phyloP scores from a whole-genome alignment of 176 grass and related monocot species.

The Luzula sylvatica region DNA sequence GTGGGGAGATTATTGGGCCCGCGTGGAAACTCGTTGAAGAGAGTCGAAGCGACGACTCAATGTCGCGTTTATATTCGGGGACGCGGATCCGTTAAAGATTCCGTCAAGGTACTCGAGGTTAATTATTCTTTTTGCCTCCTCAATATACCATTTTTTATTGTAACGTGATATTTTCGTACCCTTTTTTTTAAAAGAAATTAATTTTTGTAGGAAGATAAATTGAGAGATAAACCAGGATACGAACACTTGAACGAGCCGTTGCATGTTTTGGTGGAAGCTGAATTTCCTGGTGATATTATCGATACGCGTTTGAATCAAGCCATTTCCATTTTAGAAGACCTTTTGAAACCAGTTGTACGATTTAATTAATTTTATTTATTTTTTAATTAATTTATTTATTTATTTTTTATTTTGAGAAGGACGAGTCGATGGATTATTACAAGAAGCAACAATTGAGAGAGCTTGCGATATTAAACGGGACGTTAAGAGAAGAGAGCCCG shows the following conservation, averaged over 20 bases:
- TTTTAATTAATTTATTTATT: neutral
- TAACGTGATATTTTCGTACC: too few relatives aligned
- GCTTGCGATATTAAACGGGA: conserved; percentile 86
- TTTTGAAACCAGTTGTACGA: conserved; percentile 94
- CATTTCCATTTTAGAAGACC: conserved; percentile 73
- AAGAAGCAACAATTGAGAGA: conserved; percentile 95
- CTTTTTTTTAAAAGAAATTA: too few relatives aligned
- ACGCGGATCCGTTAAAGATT: conserved; percentile 86
- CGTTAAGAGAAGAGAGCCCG: conserved; percentile 84
- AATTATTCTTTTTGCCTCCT: neutral
- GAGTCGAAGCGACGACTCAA: conserved; percentile 92
- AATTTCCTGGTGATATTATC: conserved; percentile 85
- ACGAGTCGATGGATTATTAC: conserved; percentile 96
- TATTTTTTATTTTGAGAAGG: conserved; percentile 33
- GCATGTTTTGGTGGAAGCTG: conserved; percentile 88
- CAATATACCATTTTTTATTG: too few relatives aligned
- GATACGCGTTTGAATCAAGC: conserved; percentile 73
- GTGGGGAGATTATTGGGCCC: conserved; percentile 92
- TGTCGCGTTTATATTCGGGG: conserved; percentile 98
- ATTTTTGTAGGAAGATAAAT: conserved; percentile 73
- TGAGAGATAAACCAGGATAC: conserved; percentile 97
- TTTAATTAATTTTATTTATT: neutral
- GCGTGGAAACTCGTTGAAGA: conserved; percentile 95
- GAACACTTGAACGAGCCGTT: conserved; percentile 95
- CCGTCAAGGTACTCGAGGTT: conserved; percentile 65